Conservation (phyloP, 2,329 filamentous ascomycete genomes). For the Trichoderma sp. region DNA sequence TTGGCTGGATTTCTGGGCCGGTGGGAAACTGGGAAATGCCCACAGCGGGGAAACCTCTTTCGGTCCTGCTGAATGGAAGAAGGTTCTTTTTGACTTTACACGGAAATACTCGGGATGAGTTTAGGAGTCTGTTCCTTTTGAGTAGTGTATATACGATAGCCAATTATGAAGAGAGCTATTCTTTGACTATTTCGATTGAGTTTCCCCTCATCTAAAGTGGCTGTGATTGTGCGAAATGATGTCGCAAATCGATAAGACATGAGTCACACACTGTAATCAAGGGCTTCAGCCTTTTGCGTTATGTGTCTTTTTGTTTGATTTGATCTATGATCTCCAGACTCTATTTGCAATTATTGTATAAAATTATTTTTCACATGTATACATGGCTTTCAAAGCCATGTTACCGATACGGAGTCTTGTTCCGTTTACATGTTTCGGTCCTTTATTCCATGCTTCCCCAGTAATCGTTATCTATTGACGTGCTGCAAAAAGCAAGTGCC, state of each 20-base stretch:
- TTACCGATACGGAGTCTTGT: background rate
- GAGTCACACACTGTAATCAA: background rate
- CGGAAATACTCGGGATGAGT: background rate
- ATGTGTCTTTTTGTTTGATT: background rate
- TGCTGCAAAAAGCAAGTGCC: background rate
- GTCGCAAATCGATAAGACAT: background rate
- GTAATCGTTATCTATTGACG: background rate
- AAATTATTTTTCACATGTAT: background rate
- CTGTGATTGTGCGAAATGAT: background rate
- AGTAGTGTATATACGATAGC: background rate
- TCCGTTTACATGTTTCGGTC: background rate
- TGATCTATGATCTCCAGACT: background rate
- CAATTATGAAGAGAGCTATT: background rate
- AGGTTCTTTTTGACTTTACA: background rate
- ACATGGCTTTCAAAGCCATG: background rate
- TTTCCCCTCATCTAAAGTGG: background rate
- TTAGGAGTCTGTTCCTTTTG: background rate
- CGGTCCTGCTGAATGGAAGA: background rate
- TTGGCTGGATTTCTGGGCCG: background rate
- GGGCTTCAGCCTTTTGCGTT: background rate
- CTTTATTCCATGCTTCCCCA: background rate
- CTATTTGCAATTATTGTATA: background rate
- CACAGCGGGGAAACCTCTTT: background rate
- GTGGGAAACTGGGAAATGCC: background rate
- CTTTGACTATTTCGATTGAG: background rate